phyloP scores from a whole-genome alignment of 2,329 filamentous ascomycete genomes.

The Coleophoma eucalyptorum region DNA sequence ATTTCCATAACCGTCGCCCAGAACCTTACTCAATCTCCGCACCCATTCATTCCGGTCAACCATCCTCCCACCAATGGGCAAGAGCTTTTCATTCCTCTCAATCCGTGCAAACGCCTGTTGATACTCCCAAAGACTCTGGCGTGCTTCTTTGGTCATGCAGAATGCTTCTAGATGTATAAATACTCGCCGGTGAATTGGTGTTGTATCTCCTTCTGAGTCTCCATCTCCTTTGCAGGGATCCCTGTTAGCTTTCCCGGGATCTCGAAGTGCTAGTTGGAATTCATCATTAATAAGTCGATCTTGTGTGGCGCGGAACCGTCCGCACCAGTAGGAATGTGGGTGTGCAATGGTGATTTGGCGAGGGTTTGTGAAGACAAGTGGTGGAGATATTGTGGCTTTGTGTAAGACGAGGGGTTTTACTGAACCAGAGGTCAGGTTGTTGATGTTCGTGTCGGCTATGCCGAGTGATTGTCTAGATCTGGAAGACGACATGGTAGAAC shows the following conservation, averaged over 20 bases:
- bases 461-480: background rate
- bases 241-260: too few species aligned
- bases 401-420: background rate
- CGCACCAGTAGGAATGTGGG: slow-evolving; percentile 55
- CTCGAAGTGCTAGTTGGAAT: too few species aligned
- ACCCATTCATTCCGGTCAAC: background rate
- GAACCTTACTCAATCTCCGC: slow-evolving; percentile 3
- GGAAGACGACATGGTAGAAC: slow-evolving; percentile 12
- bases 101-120: slow-evolving; percentile 41
- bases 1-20: background rate
- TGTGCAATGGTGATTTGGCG: slow-evolving; percentile 37
- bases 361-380: slow-evolving; percentile 10
- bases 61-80: slow-evolving; percentile 9
- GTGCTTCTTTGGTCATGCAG: slow-evolving; percentile 45
- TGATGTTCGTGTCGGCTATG: background rate
- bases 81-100: slow-evolving; percentile 6
- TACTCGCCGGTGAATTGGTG: slow-evolving; percentile 30
- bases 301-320: slow-evolving; percentile 42
- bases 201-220: too few species aligned
- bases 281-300: too few species aligned
- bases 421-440: background rate
- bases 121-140: slow-evolving; percentile 43
- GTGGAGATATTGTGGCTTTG: slow-evolving; percentile 8
- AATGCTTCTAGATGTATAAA: slow-evolving; percentile 42
- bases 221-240: too few species aligned